Evolutionary conservation across 1,139 yeast species (phyloP).

Genomic region (Geotrichum cucujoidarum): DNA sequence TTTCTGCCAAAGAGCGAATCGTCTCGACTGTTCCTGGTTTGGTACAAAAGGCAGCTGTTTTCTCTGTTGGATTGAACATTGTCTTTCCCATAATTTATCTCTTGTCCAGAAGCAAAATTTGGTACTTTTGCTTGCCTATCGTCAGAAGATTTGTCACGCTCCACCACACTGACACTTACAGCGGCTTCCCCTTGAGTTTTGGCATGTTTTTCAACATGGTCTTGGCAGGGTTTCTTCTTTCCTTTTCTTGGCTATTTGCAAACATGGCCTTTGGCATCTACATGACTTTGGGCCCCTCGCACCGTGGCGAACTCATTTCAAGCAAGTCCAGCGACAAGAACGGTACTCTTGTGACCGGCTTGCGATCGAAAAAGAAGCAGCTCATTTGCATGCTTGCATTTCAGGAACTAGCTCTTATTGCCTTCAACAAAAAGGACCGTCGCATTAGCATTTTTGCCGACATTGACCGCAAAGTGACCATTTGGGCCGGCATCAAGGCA

Average conservation of each 20-base stretch:
- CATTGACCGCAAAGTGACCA: constrained; percentile 29
- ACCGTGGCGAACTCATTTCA: constrained; percentile 66
- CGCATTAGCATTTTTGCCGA: constrained; percentile 37
- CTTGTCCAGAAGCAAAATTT: constrained; percentile 43
- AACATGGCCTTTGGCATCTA: constrained; percentile 67
- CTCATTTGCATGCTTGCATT: constrained; percentile 46
- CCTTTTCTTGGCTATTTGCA: constrained; percentile 55
- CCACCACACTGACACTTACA: constrained; percentile 36
- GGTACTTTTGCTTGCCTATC: constrained; percentile 38
- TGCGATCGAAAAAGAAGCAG: constrained; percentile 47
- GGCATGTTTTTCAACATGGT: constrained; percentile 39
- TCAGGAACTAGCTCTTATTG: constrained; percentile 37
- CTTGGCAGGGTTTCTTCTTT: constrained; percentile 41
- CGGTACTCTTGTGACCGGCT: constrained; percentile 68
- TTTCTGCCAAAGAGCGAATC: constrained; percentile 39
- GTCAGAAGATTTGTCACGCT: constrained; percentile 34
- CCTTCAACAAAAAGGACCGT: constrained; percentile 32
- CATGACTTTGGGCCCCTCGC: constrained; percentile 76
- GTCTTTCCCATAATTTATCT: constrained; percentile 48
- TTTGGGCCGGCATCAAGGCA: constrained; percentile 26
- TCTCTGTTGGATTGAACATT: constrained; percentile 36
- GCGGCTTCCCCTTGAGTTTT: constrained; percentile 41
- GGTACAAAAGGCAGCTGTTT: constrained; percentile 39
- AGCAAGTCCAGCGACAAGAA: constrained; percentile 57
- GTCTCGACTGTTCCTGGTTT: constrained; percentile 37